Base-by-base conservation (phyloP, 768 basidiomycete species). In the Pseudohyphozyma bogoriensis region DNA sequence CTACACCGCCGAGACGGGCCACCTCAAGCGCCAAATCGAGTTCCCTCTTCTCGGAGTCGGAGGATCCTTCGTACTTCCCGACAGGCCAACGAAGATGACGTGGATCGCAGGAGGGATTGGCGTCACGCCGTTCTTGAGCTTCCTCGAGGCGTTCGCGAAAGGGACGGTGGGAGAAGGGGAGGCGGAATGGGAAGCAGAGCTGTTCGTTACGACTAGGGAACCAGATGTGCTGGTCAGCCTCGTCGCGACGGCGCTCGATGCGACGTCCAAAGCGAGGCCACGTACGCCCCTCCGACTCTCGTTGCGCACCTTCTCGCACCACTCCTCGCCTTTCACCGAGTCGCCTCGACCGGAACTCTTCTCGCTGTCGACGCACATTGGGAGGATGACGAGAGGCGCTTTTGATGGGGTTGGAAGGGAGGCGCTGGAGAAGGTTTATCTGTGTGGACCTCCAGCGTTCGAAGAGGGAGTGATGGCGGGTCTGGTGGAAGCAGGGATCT, bases 21-120 rank as follows among this genome's bases (percentile, higher is more conserved):
- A 32, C 51, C 36, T 24, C 35, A 15, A n/a, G n/a, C n/a, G n/a
- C n/a, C n/a, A n/a, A n/a, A 35, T 54, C 45, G 51, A 53, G 28
- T 35, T 52, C 36, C 40, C 37, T 18, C 35, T 63, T n/a, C 50
- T 50, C 42, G 61, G 61, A 12, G 39, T 58, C 44, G 61, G 61
- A 11, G 61, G 61, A 4, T 31, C 50, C 15, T 63, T 63, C 56
- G 24, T 35, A 10, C 35, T 63, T 44, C 31, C 51, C 1, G 29
- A 12, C 18, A 33, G 3, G 18, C 20, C 31, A 4, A 42, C 37
- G 0, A 52, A 57, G 51, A 47, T 44, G 22, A 49, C 51, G 4
- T 63, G 46, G 45, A 35, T 63, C 28, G 61, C 61, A 28, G 42
- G 56, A 1, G 61, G 61, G 16, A 52, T 63, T 31, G 61, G 61